Evolutionary conservation across 164 flowering plant species (phyloP), one percentile per base, ranked within the genome.

Genomic region (Protea cynaroides): DNA sequence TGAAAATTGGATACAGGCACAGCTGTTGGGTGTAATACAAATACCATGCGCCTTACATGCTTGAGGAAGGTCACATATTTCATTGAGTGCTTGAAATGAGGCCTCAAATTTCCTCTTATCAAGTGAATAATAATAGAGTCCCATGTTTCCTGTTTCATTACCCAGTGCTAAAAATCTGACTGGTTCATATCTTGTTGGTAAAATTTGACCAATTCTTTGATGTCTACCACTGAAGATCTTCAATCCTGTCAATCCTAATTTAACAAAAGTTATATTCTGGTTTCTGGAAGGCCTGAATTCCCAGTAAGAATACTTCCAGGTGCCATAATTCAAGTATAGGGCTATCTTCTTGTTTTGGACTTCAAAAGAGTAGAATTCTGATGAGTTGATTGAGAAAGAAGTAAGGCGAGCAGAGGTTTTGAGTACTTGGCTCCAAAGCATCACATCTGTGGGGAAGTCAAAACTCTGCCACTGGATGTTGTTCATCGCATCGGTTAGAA

Each of bases 381-480:
- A 78, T 17, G 86, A 75, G 69, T 79, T 76, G 67, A 4, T 60
- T 1, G 83, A 71, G 51, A 82, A 79, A 0, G 96, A 79, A 46
- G 96, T 83, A 60, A 87, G 66, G 37, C 74, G 71, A 40, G 90
- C 79, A 15, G 83, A 79, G 23, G 77, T 79, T 56, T 81, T 68
- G 22, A 90, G 69, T 57, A 79, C 80, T 66, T 88, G 97, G 0
- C 92, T 87, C 83, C 83, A 75, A 0, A 90, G 83, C 78, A 90
- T 83, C 2, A 84, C 76, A 51, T 90, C 76, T 3, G 94, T 82
- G 10, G 96, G 98, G 56, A 85, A 90, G 67, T 87, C 83, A 79
- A 90, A 93, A 65, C 87, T 90, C 76, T 89, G 96, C 98, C 98
- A 93, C 66, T 83, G 87, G 37, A 80, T 76, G 3, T 51, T 46